Evolutionary conservation across 1,139 yeast species (phyloP), one percentile per base, ranked within the genome.

Genomic region (Hansenula lynferdii): DNA sequence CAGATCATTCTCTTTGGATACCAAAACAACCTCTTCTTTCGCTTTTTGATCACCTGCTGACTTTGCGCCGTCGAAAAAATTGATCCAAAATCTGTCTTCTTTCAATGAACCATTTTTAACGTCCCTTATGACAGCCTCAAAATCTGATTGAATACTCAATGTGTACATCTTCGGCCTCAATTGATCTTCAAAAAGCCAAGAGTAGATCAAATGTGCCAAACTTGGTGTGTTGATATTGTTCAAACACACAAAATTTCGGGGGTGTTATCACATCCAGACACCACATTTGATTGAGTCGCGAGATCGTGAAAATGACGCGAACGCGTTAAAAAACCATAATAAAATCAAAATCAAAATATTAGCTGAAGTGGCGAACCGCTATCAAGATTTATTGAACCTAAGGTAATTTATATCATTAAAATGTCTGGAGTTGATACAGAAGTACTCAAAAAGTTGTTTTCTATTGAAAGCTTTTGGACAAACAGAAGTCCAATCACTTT

Each of bases 11-110:
- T 37, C 21, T 18, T 38, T 47, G 5, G 28, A 17, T 2, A n/a
- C n/a, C n/a, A n/a, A n/a, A n/a, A n/a, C n/a, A n/a, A n/a, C n/a
- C n/a, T n/a, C n/a, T n/a, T n/a, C n/a, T n/a, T n/a, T n/a, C n/a
- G n/a, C n/a, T n/a, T 45, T 40, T 6, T 46, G 41, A 14, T 55
- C 57, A 32, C 62, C 60, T 18, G 58, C 54, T 9, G 58, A 51
- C 16, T 60, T 55, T 5, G 50, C 48, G 5, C 49, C 36, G 5
- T 56, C 52, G 37, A 72, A 60, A 12, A 64, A 48, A 36, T 65
- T 64, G 10, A 74, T 53, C 70, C 75, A 75, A 47, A 75, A 65
- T 9, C 48, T 43, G 10, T 61, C 67, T 14, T 57, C 54, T 1
- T 38, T 43, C 0, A 45, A 36, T 2, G n/a, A 26, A 1, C 61